These are phyloP conservation scores for Penicillium mononematosum DNA, from an alignment of 495 filamentous ascomycete genomes.

Conservation along the genomic window DNA sequence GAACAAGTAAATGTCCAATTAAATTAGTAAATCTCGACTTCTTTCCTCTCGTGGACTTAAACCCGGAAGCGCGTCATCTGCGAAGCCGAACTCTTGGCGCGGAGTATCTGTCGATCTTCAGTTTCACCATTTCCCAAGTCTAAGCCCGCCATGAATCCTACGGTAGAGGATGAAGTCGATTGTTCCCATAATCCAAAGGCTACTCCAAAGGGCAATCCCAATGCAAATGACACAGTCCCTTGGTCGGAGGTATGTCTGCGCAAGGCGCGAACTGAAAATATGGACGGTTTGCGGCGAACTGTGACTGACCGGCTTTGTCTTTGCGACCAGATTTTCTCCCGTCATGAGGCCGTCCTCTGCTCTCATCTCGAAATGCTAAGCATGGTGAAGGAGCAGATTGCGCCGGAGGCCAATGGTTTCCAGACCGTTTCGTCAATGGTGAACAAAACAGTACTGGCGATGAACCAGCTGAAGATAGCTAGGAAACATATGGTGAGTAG, in stretches of 20 bases:
- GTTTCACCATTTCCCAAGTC: constrained; percentile 8
- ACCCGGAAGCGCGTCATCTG: constrained; percentile 9
- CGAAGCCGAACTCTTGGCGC: constrained; percentile 22
- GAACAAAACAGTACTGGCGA: constrained; percentile 37
- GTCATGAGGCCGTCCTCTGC: constrained; percentile 35
- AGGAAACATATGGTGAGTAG: constrained; percentile 37
- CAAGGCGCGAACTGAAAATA: constrained; percentile 4
- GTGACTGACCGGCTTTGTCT: not conserved
- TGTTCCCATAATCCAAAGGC: not conserved
- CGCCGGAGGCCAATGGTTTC: constrained; percentile 24
- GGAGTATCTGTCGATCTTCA: constrained; percentile 28
- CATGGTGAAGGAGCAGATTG: constrained; percentile 25
- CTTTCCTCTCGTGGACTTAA: not conserved
- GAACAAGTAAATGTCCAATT: not conserved
- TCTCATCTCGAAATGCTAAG: constrained; percentile 39
- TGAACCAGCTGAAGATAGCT: constrained; percentile 36
- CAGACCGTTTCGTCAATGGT: constrained; percentile 37
- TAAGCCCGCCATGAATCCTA: constrained; percentile 12
- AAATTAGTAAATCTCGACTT: not conserved
- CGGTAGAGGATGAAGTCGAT: not conserved
- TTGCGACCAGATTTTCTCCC: constrained; percentile 32
- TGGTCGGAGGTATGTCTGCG: constrained; percentile 27
- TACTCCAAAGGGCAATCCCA: not conserved
- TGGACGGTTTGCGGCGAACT: not conserved
- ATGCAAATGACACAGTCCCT: constrained; percentile 13